Evolutionary conservation across 2,329 filamentous ascomycete species (phyloP).

Genomic region (Colletotrichum cereale): DNA sequence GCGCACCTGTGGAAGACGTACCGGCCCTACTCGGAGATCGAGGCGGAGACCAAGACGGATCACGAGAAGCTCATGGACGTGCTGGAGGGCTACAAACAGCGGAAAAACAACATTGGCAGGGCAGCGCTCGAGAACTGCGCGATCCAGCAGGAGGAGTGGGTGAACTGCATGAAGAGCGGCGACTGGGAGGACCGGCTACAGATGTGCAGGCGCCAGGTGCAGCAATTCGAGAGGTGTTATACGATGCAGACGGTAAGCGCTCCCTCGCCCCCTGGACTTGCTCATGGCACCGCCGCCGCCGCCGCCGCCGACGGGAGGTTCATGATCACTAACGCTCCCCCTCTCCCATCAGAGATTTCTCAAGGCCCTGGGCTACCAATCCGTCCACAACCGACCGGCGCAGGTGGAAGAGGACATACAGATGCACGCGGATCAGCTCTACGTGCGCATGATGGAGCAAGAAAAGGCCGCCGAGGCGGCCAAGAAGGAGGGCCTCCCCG

Average conservation of each 20-base stretch:
- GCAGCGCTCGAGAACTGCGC: constrained; percentile 95
- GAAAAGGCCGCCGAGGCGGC: constrained; percentile 81
- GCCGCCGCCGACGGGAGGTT: neutral
- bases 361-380: constrained; percentile 89
- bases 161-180: constrained; percentile 83
- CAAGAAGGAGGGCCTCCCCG: constrained; percentile 69
- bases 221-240: constrained; percentile 87
- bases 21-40: constrained; percentile 76
- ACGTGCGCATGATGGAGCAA: constrained; percentile 86
- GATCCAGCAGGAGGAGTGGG: constrained; percentile 85
- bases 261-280: neutral
- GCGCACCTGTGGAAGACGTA: constrained; percentile 96
- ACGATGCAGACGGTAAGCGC: constrained; percentile 80
- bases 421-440: constrained; percentile 94
- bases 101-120: constrained; percentile 80
- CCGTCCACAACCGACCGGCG: constrained; percentile 71
- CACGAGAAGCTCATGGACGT: constrained; percentile 86
- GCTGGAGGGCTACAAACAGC: constrained; percentile 85
- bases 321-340: neutral
- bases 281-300: neutral
- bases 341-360: constrained; percentile 82
- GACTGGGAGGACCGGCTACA: constrained; percentile 76
- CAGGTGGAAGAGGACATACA: constrained; percentile 89
- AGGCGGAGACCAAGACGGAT: constrained; percentile 77
- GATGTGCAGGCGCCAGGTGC: constrained; percentile 84